Conservation (phyloP, 2,329 filamentous ascomycete species). For the Fonsecaea pedrosoi region DNA sequence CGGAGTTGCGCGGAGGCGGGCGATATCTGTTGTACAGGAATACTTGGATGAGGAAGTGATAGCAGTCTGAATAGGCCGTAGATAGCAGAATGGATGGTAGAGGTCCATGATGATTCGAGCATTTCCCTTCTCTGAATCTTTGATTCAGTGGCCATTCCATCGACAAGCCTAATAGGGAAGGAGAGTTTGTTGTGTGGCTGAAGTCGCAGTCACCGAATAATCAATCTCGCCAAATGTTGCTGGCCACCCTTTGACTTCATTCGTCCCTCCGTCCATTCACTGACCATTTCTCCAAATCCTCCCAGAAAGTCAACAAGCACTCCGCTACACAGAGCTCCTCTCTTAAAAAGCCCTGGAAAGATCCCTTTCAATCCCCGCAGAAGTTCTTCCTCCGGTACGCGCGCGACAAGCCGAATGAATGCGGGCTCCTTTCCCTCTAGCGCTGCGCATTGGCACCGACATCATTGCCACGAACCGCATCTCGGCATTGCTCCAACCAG, state of each 20-base stretch:
- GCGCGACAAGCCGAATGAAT: slow-evolving; percentile 19
- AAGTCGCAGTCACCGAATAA: background rate
- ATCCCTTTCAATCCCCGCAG: background rate
- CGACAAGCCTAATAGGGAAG: background rate
- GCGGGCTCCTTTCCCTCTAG: slow-evolving; percentile 62
- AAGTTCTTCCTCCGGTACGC: background rate
- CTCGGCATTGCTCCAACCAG: slow-evolving; percentile 59
- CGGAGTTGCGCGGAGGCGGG: slow-evolving; percentile 13
- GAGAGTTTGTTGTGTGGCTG: background rate
- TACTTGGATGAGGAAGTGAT: background rate
- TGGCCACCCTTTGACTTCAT: background rate
- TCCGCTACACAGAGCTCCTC: too few species aligned
- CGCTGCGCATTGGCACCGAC: slow-evolving; percentile 76
- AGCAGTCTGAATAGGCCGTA: background rate
- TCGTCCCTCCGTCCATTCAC: background rate
- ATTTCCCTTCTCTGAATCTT: background rate
- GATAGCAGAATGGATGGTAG: background rate
- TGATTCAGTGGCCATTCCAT: background rate
- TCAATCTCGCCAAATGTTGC: background rate
- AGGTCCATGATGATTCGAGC: background rate
- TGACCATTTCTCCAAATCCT: background rate
- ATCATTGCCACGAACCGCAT: slow-evolving; percentile 76
- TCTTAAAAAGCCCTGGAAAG: too few species aligned
- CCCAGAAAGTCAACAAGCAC: too few species aligned
- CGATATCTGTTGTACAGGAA: background rate